Base-by-base conservation (phyloP, 2,329 filamentous ascomycete species). In the Alternaria sp. region DNA sequence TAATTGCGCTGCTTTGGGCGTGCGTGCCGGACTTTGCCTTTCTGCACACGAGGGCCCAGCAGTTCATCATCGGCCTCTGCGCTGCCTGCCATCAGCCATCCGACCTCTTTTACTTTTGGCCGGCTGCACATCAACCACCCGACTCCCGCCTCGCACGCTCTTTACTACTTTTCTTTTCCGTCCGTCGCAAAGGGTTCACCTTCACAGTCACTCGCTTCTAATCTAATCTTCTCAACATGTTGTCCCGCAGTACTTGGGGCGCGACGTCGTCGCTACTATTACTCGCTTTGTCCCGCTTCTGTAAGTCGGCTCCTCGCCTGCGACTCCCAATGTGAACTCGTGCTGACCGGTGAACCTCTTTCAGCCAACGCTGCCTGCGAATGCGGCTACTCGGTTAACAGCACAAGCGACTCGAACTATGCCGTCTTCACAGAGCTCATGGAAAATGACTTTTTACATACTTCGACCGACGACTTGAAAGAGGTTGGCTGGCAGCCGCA, bases 391-490 rank as follows among this genome's bases (percentile, higher is more conserved):
- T 85, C 85, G 4, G 79, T 89, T 47, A 82, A 82, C 64, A 79
- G 83, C 43, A 83, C 82, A n/a, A 73, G 79, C 49, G 79, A 80
- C 26, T 68, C 75, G 5, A 61, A 71, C 7, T 72, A 78, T 50
- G 79, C 83, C 44, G 74, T 91, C 56, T 94, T 92, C 76, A 92
- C 90, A 3, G 88, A 94, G 63, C 75, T 89, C 11, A 79, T 92
- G 55, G 91, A 94, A 74, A 90, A 90, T 20, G 89, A 94, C 79
- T 94, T 94, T 74, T 81, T 88, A 4, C 87, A 87, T 63, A 74
- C 87, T 41, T 80, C 87, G 50, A 79, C 83, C 15, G 72, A 81
- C 5, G 83, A 88, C 68, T 81, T 85, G 3, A 71, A 68, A 37
- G 55, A 67, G 14, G 64, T 71, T 25, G 85, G 89, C 66, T 95